Base-by-base conservation (phyloP, 345 rosid species). In the Melaleuca alternifolia region DNA sequence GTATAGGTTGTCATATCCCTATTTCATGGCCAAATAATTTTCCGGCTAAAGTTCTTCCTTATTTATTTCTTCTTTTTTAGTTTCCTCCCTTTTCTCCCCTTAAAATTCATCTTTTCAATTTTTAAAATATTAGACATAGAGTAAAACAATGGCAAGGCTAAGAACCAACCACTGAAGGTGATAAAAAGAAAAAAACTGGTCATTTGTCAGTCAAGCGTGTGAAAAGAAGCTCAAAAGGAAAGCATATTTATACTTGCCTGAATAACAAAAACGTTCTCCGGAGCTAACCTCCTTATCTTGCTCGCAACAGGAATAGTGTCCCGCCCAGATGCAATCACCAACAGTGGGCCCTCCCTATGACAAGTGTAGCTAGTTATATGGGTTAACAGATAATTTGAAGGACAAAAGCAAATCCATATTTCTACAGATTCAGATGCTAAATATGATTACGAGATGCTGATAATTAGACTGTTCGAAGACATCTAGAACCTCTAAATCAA, bases 241-340 rank as follows among this genome's bases (percentile, higher is more conserved):
- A 65, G 6, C 46, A 18, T 65, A 65, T 37, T 51, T 46, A 4
- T 37, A 51, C 71, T 88, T 87, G 95, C 99, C 97, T 96, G 99
- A 86, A 97, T 91, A 89, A 95, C 94, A 89, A 97, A 97, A 88
- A 94, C 98, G 87, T 91, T 90, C 46, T 94, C 95, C 44, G 88
- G 92, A 87, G 99, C 98, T 85, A 94, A 91, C 90, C 91, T 92
- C 90, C 93, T 97, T 87, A 97, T 93, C 87, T 96, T 93, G 93
- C 95, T 96, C 57, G 97, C 93, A 86, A 93, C 91, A 28, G 94
- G 88, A 71, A 95, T 89, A 75, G 98, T 97, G 89, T 96, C 98
- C 89, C 93, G 88, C 83, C 99, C 99, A 85, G 97, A 97, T 85
- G 99, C 99, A 87, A 97, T 92, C 85, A 97, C 95, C 95, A 97